Evolutionary conservation across 1,284 basidiomycete species (phyloP).

Genomic region (Sporisorium iseilematis-ciliati): DNA sequence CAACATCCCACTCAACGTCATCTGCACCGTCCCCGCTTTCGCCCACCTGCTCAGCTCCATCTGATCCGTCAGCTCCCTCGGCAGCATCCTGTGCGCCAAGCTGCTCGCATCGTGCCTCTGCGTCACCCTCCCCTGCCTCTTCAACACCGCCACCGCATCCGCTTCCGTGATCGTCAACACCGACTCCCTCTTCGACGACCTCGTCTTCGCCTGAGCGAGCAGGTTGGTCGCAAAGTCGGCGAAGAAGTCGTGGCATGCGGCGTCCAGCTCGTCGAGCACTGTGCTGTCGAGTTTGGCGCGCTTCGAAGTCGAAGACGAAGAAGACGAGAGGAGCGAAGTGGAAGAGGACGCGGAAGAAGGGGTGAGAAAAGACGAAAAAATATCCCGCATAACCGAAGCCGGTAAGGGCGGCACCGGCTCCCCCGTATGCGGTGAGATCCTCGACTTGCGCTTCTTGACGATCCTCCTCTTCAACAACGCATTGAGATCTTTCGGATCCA

Average conservation of each 20-base stretch:
- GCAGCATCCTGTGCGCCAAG: conserved; percentile 39
- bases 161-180: conserved; percentile 34
- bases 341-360: conserved; percentile 15
- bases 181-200: background rate
- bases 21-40: conserved; percentile 39
- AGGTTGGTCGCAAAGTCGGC: conserved; percentile 34
- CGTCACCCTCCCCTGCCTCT: conserved; percentile 46
- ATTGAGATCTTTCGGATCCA: conserved; percentile 45
- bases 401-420: conserved; percentile 35
- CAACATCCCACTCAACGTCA: conserved; percentile 28
- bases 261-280: conserved; percentile 43
- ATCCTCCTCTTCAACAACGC: conserved; percentile 46
- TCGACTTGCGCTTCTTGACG: conserved; percentile 48
- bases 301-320: conserved; percentile 10
- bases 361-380: conserved; percentile 41
- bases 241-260: conserved; percentile 43
- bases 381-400: conserved; percentile 38
- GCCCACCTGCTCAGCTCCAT: conserved; percentile 48
- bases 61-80: conserved; percentile 48
- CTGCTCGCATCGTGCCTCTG: conserved; percentile 31
- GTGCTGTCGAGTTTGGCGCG: conserved; percentile 32
- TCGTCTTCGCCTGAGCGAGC: conserved; percentile 21
- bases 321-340: conserved; percentile 14
- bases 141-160: conserved; percentile 41
- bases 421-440: conserved; percentile 34